Base-by-base conservation (phyloP, 352 stramenopile species). In the Blastocystis sp. region DNA sequence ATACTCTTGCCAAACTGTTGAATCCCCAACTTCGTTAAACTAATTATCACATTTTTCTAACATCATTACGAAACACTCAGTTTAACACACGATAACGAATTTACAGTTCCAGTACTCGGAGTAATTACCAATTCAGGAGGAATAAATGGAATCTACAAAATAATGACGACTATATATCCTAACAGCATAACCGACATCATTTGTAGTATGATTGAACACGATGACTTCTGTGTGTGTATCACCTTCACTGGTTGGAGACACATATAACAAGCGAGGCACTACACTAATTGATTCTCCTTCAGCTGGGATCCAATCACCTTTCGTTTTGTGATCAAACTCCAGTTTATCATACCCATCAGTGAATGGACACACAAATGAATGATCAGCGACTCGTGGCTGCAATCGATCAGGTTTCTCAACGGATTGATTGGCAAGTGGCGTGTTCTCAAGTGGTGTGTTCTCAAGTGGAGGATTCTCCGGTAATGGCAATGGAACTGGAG, bases 261-360 rank as follows among this genome's bases (percentile, higher is more conserved):
- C 65, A 49, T 7, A 77, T 7, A 2, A 56, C 54, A 54, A 49
- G n/a, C 21, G 65, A n/a, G 24, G 65, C 37, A 77, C 37, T 27
- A 29, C 37, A 49, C 21, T 54, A 27, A 54, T 6, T 5, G 24
- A 35, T 19, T 21, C 43, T 24, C 19, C 54, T 32, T 61, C 54
- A 3, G 19, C 19, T 2, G 54, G 54, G 9, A 46, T 46, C 39
- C 39, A 46, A 9, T 46, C 39, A 9, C 39, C 39, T 46, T 46
- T 51, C 21, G 46, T 27, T n/a, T 59, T 65, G 27, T 80, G 69
- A 24, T 80, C 32, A 0, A 52, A 46, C 16, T 59, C 39, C 14
- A 80, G 29, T 6, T 56, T 49, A 27, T 80, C 69, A 27, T 80
- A 80, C 19, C 46, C 46, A 54, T 80, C 69, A 6, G 69, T 80